Percentiles rank a stretch among this genome's conserved stretches.
Evolutionary conservation across 2,329 filamentous ascomycete species (phyloP).

Genomic region (Hypoxylon sp.): DNA sequence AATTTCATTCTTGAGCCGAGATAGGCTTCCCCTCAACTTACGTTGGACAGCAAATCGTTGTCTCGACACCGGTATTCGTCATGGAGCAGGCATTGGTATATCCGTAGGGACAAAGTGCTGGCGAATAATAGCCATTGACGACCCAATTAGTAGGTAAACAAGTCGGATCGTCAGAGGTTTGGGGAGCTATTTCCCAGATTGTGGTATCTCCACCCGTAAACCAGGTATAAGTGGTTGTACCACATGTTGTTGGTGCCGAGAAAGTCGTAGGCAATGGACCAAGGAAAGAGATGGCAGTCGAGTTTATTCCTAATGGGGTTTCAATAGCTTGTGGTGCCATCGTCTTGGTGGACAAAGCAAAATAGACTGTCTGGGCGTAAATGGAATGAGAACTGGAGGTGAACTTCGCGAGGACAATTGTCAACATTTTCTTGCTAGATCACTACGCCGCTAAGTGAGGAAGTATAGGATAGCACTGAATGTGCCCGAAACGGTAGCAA

Average conservation of each 20-base stretch:
- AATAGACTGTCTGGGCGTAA: neutral
- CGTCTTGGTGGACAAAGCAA: neutral
- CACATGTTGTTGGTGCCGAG: conserved; percentile 18
- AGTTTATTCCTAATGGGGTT: conserved; percentile 8
- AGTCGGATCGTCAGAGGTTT: conserved; percentile 4
- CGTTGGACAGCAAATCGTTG: conserved; percentile 31
- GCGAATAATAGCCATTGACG: conserved; percentile 29
- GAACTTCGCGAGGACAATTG: conserved; percentile 1
- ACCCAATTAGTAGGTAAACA: conserved; percentile 28
- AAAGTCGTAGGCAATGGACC: conserved; percentile 34
- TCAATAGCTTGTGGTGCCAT: conserved; percentile 10
- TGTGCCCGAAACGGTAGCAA: conserved; percentile 1
- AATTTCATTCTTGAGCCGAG: neutral
- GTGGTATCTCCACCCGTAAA: neutral
- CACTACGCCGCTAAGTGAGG: neutral
- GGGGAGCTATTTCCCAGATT: conserved; percentile 15
- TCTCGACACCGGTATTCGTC: conserved; percentile 5
- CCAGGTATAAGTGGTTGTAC: conserved; percentile 1
- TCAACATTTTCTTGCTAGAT: conserved; percentile 2
- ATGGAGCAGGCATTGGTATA: conserved; percentile 21
- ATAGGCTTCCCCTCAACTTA: conserved; percentile 10
- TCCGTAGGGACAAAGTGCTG: conserved; percentile 25
- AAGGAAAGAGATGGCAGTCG: conserved; percentile 9
- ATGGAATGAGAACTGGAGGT: conserved; percentile 44
- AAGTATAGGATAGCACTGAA: neutral